Base-by-base conservation (phyloP, 352 stramenopile genomes). In the Pythium rhizo-oryzae region DNA sequence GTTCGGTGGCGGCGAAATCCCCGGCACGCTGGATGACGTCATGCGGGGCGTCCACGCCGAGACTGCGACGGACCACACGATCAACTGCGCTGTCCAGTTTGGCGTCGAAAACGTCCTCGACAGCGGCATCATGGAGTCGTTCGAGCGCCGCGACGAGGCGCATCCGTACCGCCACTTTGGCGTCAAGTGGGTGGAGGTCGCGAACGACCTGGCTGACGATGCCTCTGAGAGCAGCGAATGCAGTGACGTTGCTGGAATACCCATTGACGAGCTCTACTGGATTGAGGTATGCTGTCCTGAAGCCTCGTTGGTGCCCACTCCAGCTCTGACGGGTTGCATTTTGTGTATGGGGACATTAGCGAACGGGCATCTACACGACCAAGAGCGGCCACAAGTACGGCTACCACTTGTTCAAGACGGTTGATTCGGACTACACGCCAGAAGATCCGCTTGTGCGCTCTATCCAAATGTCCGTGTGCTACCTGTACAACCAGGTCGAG, bases 321-420 rank as follows among this genome's bases (percentile, higher is more conserved):
- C 15, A 9, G 8, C 28, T 21, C 23, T 25, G 2, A 47, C 30
- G 0, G 16, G 21, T 35, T 62, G 12, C 41, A 23, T 23, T n/a
- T n/a, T 46, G 16, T 25, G n/a, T 52, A 24, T 58, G 30, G 21
- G 28, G 6, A 33, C 24, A 8, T 35, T 28, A 82, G 76, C 77
- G 77, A 21, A 78, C 61, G 37, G 77, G 77, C 8, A 69, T 80
- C 28, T 59, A 76, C 54, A 76, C 65, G n/a, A 71, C 65, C 39
- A 52, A 62, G 28, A 78, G 64, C 0, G 78, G 78, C 8, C 44
- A 70, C 41, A 56, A 65, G 16, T 88, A 87, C 33, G 82, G 82
- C 0, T 91, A 80, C 59, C 82, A 91, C 37, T 63, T 91, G 33
- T 64, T 91, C 53, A 91, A 91, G 73, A 83, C 79, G 1, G 75